phyloP scores from a whole-genome alignment of 192 early-diverging fungal species.

The Jimgerdemannia flammicorona region DNA sequence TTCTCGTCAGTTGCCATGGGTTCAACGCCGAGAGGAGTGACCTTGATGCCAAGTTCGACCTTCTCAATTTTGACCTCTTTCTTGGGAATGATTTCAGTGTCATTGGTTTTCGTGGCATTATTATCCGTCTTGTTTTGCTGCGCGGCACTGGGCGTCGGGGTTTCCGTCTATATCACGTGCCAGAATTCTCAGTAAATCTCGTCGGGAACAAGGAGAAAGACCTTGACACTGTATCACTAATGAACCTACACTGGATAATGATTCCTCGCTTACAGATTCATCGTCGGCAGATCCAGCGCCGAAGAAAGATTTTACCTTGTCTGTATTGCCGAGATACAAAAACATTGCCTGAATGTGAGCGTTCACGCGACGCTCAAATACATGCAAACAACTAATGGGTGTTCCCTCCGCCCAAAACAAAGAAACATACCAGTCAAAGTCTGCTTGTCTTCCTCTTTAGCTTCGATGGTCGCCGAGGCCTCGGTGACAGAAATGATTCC shows the following conservation, averaged over 20 bases:
- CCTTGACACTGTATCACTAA: neutral
- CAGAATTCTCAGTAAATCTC: neutral
- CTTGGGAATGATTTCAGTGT: neutral
- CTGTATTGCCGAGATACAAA: constrained; percentile 16
- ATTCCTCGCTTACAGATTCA: constrained; percentile 29
- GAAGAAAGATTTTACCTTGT: constrained; percentile 67
- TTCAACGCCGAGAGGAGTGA: constrained; percentile 14
- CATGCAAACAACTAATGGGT: neutral
- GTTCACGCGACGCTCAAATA: neutral
- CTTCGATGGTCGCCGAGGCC: constrained; percentile 46
- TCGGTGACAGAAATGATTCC: constrained; percentile 69
- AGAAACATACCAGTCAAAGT: constrained; percentile 21
- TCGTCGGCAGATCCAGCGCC: constrained; percentile 53
- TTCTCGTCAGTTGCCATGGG: constrained; percentile 20
- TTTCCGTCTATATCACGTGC: neutral
- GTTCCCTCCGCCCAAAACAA: neutral
- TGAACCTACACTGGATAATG: constrained; percentile 18
- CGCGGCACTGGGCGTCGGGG: neutral
- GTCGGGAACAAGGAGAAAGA: too few species aligned
- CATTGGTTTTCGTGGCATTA: neutral
- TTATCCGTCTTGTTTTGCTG: neutral
- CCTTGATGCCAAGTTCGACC: constrained; percentile 5
- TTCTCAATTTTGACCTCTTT: neutral
- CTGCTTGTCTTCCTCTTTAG: constrained; percentile 25
- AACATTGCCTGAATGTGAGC: neutral